Evolutionary conservation across 305 asterid species (phyloP).

Genomic region (Fraxinus sp.): DNA sequence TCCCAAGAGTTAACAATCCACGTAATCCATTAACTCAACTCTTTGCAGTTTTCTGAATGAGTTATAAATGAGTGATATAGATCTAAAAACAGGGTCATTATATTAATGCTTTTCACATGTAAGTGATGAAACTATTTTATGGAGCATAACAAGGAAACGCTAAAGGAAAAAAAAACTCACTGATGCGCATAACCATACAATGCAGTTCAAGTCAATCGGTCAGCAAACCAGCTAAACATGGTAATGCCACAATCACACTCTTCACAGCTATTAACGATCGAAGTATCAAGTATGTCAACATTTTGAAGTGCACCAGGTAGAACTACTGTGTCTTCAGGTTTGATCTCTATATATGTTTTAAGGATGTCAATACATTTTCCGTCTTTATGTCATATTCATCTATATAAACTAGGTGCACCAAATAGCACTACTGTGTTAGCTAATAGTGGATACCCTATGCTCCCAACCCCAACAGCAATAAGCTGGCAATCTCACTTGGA

Average conservation of each 20-base stretch:
- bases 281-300: not conserved
- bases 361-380: not conserved
- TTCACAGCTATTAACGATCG: not conserved
- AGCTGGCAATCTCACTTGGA: not conserved
- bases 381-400: not conserved
- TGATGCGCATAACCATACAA: not conserved
- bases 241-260: not conserved
- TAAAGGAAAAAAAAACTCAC: not conserved
- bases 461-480: not conserved
- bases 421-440: not conserved
- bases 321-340: not conserved
- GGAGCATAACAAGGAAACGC: not conserved
- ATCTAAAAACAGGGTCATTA: not conserved
- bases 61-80: not conserved
- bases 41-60: not conserved
- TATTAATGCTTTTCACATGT: not conserved
- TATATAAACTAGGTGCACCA: not conserved
- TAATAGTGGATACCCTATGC: not conserved
- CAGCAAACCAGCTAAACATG: not conserved
- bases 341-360: not conserved
- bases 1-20: not conserved
- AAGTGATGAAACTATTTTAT: not conserved
- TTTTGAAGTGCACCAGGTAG: not conserved
- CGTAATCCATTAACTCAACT: not conserved
- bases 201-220: not conserved